Evolutionary conservation across 495 filamentous ascomycete species (phyloP).

Genomic region (Trichoderma virens): DNA sequence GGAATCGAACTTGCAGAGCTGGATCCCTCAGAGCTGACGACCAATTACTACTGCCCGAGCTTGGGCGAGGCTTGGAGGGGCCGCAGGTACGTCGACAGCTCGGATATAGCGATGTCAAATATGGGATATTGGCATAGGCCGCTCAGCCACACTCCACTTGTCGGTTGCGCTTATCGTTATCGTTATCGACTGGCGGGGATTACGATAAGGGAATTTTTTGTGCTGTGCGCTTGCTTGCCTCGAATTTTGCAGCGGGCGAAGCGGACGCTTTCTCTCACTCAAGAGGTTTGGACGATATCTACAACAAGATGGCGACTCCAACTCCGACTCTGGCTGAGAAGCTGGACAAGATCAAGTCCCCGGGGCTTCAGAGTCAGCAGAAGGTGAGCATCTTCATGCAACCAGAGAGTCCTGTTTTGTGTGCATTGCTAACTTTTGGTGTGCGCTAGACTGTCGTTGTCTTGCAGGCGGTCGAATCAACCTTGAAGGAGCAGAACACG

Average conservation of each 20-base stretch:
- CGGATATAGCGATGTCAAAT: background rate
- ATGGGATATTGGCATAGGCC: background rate
- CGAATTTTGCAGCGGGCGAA: background rate
- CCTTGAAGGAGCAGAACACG: constrained; percentile 76
- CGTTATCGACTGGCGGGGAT: constrained; percentile 7
- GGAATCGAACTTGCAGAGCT: background rate
- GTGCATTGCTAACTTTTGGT: background rate
- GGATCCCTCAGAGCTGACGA: background rate
- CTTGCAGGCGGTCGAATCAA: constrained; percentile 85
- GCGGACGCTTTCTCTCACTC: background rate
- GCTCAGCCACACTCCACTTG: background rate
- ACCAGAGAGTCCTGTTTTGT: too few species aligned
- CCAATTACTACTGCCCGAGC: background rate
- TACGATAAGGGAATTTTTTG: constrained; percentile 8
- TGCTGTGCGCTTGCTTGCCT: background rate
- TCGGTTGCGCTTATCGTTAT: background rate
- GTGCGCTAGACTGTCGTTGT: constrained; percentile 68
- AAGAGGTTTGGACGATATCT: background rate
- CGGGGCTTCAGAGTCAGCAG: constrained; percentile 90
- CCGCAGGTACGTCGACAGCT: background rate
- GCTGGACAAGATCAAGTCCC: constrained; percentile 91
- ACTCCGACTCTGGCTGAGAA: constrained; percentile 80
- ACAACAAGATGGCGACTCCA: constrained; percentile 36
- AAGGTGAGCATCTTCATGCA: too few species aligned
- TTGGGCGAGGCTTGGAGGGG: constrained; percentile 5